phyloP scores from a whole-genome alignment of 305 asterid genomes.

The Solanum hybrid region DNA sequence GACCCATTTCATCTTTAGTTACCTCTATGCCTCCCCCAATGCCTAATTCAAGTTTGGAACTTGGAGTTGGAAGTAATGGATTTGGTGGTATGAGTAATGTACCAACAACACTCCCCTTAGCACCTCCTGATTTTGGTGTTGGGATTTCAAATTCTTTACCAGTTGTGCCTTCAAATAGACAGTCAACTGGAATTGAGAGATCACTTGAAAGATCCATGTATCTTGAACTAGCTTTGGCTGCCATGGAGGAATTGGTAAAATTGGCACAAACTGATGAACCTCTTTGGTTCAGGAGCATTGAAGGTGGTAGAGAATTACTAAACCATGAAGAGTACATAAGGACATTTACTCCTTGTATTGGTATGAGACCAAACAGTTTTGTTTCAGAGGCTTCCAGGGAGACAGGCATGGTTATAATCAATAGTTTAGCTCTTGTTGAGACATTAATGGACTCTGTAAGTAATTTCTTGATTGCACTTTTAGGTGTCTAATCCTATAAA shows the following conservation, averaged over 20 bases:
- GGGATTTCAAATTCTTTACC: conserved; percentile 30
- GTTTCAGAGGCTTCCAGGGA: conserved; percentile 82
- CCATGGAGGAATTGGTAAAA: conserved; percentile 79
- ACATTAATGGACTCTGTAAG: conserved; percentile 91
- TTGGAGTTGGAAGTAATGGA: conserved; percentile 61
- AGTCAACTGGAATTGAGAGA: conserved; percentile 33
- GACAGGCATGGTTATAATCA: conserved; percentile 66
- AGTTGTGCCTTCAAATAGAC: conserved; percentile 16
- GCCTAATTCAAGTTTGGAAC: conserved; percentile 68
- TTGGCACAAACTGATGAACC: conserved; percentile 64
- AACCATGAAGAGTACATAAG: conserved; percentile 62
- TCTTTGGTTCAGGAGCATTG: conserved; percentile 56
- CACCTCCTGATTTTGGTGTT: conserved; percentile 37
- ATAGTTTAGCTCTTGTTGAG: conserved; percentile 84
- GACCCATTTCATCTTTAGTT: conserved; percentile 41
- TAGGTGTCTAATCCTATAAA: not conserved
- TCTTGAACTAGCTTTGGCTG: conserved; percentile 73
- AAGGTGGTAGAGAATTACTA: conserved; percentile 44
- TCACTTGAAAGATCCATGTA: conserved; percentile 68
- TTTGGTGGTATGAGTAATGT: conserved; percentile 22
- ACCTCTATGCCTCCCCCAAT: conserved; percentile 31
- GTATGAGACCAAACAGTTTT: conserved; percentile 66
- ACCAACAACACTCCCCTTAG: conserved; percentile 30
- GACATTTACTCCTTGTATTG: conserved; percentile 54
- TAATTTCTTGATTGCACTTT: not conserved